These are phyloP conservation scores for Ophiostoma sp. DNA, from an alignment of 2,329 filamentous ascomycete species.

Conservation along the genomic window DNA sequence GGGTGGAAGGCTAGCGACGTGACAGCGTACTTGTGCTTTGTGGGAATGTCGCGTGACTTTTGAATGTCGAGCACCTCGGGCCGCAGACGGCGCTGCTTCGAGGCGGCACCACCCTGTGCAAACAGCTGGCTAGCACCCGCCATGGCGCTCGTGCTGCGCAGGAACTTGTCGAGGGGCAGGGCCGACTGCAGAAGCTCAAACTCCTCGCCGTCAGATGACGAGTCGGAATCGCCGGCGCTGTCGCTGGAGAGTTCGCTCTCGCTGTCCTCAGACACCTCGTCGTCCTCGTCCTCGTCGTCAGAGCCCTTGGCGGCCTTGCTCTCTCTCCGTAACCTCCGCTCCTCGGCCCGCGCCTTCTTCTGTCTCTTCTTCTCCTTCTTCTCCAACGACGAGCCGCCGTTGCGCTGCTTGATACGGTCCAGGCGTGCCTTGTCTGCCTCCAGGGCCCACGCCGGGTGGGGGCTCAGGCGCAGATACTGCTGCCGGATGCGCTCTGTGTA, in stretches of 20 bases:
- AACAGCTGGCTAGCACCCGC: conserved; percentile 37
- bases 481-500: conserved; percentile 74
- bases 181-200: conserved; percentile 54
- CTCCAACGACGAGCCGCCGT: conserved; percentile 19
- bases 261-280: conserved; percentile 27
- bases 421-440: conserved; percentile 45
- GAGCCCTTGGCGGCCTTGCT: not conserved
- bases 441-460: conserved; percentile 55
- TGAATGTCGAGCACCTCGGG: conserved; percentile 89
- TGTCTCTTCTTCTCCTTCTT: conserved; percentile 14
- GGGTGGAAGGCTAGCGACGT: conserved; percentile 87
- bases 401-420: conserved; percentile 38
- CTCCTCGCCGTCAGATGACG: conserved; percentile 40
- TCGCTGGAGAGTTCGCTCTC: conserved; percentile 4
- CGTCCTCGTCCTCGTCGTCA: not conserved
- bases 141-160: conserved; percentile 68
- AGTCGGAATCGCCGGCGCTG: conserved; percentile 21
- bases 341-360: conserved; percentile 36
- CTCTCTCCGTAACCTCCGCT: conserved; percentile 35
- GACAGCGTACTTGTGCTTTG: conserved; percentile 71
- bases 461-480: conserved; percentile 62
- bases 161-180: conserved; percentile 71
- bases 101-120: conserved; percentile 27
- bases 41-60: conserved; percentile 76
- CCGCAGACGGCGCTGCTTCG: conserved; percentile 63